Evolutionary conservation across 1,139 yeast genomes (phyloP).

Genomic region (Yamadazyma aaseri): DNA sequence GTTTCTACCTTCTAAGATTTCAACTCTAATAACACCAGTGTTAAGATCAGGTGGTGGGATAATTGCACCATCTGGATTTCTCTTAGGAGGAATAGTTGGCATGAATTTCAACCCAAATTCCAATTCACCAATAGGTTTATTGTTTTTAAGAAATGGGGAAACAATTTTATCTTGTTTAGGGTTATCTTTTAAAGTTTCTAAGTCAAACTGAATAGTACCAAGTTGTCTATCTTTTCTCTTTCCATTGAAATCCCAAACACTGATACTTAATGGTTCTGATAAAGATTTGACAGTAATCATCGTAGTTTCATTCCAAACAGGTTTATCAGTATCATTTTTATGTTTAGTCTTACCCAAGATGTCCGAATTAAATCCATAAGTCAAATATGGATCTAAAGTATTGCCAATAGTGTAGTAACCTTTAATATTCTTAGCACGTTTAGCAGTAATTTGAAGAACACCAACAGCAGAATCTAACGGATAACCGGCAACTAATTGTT

Average conservation of each 20-base stretch:
- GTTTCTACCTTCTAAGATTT: slow-evolving; percentile 52
- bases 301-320: slow-evolving; percentile 82
- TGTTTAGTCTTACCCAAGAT: slow-evolving; percentile 66
- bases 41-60: slow-evolving; percentile 90
- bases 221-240: slow-evolving; percentile 75
- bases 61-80: slow-evolving; percentile 79
- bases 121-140: slow-evolving; percentile 75
- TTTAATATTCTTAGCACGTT: slow-evolving; percentile 64
- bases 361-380: slow-evolving; percentile 59
- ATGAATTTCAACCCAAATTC: slow-evolving; percentile 69
- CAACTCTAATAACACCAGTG: slow-evolving; percentile 80
- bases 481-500: slow-evolving; percentile 85
- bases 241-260: slow-evolving; percentile 73
- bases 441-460: slow-evolving; percentile 68
- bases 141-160: slow-evolving; percentile 69
- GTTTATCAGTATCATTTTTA: slow-evolving; percentile 62
- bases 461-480: slow-evolving; percentile 83
- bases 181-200: slow-evolving; percentile 61
- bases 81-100: slow-evolving; percentile 76
- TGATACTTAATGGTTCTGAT: slow-evolving; percentile 75
- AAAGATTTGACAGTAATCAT: slow-evolving; percentile 70
- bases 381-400: slow-evolving; percentile 86
- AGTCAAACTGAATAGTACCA: slow-evolving; percentile 75
- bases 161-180: slow-evolving; percentile 52
- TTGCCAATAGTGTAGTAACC: slow-evolving; percentile 70